Evolutionary conservation across 1,284 basidiomycete genomes (phyloP).

Genomic region (Ceratobasidium sp.): DNA sequence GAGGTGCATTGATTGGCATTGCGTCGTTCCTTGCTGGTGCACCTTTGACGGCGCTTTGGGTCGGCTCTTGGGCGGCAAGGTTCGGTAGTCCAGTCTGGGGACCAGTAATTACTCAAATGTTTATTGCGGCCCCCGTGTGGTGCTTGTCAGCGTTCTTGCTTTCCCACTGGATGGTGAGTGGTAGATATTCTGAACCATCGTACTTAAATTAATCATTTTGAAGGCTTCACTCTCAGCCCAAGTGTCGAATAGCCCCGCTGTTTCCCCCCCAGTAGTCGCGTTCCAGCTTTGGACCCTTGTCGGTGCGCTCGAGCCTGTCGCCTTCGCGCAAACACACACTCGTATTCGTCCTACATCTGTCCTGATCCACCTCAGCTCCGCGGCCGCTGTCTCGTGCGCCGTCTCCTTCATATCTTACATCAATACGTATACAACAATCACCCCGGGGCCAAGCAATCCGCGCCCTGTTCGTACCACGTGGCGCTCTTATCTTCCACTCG

Average conservation of each 20-base stretch:
- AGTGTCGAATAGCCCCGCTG: conserved; percentile 27
- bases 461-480: conserved; percentile 38
- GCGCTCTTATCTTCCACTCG: conserved; percentile 49
- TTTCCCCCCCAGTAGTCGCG: conserved; percentile 29
- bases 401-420: conserved; percentile 21
- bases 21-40: conserved; percentile 59
- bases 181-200: conserved; percentile 7
- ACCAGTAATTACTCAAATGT: conserved; percentile 62
- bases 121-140: conserved; percentile 62
- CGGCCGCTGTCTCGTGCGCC: conserved; percentile 7
- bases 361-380: conserved; percentile 3
- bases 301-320: conserved; percentile 27
- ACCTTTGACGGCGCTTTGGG: conserved; percentile 68
- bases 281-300: conserved; percentile 36
- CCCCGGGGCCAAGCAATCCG: conserved; percentile 41
- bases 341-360: conserved; percentile 34
- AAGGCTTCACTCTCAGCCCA: conserved; percentile 38
- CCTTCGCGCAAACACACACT: conserved; percentile 41
- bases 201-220: background rate
- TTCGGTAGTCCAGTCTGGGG: conserved; percentile 61
- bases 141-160: conserved; percentile 57
- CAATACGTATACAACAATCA: conserved; percentile 33
- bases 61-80: conserved; percentile 63
- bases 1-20: conserved; percentile 48
- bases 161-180: conserved; percentile 55